phyloP scores from a whole-genome alignment of 768 basidiomycete species.

The Boletus pseudo-olivaceus region DNA sequence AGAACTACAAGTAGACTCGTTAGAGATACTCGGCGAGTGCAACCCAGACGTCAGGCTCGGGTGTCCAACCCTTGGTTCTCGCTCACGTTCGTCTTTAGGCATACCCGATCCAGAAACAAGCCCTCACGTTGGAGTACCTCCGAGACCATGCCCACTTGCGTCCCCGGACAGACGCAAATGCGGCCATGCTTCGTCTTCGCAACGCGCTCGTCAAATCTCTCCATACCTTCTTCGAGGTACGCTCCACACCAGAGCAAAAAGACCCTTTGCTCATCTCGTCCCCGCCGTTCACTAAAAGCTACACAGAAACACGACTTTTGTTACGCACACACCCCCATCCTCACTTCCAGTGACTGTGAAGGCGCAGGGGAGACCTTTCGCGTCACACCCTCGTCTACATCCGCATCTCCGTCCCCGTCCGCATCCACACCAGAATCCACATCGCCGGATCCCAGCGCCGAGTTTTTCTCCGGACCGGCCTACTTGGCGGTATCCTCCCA shows the following conservation, averaged over 20 bases:
- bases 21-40: conserved; percentile 53
- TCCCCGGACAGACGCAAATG: conserved; percentile 66
- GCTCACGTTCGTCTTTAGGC: conserved; percentile 39
- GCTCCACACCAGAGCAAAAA: conserved; percentile 15
- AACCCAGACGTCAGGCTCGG: conserved; percentile 46
- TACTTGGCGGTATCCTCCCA: conserved; percentile 95
- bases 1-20: conserved; percentile 48
- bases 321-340: conserved; percentile 78
- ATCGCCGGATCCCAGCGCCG: conserved; percentile 23
- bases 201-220: conserved; percentile 54
- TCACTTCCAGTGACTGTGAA: conserved; percentile 92
- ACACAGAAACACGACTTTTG: conserved; percentile 71
- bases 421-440: neutral
- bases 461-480: conserved; percentile 74
- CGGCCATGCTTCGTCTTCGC: conserved; percentile 74
- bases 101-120: conserved; percentile 92
- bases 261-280: neutral
- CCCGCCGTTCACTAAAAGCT: conserved; percentile 15
- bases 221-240: conserved; percentile 69
- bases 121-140: conserved; percentile 72
- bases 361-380: conserved; percentile 93
- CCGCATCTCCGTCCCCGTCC: neutral
- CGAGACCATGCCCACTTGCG: conserved; percentile 89
- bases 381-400: conserved; percentile 40
- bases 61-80: neutral